phyloP scores from a whole-genome alignment of 768 basidiomycete species.

The Saitozyma sp. region DNA sequence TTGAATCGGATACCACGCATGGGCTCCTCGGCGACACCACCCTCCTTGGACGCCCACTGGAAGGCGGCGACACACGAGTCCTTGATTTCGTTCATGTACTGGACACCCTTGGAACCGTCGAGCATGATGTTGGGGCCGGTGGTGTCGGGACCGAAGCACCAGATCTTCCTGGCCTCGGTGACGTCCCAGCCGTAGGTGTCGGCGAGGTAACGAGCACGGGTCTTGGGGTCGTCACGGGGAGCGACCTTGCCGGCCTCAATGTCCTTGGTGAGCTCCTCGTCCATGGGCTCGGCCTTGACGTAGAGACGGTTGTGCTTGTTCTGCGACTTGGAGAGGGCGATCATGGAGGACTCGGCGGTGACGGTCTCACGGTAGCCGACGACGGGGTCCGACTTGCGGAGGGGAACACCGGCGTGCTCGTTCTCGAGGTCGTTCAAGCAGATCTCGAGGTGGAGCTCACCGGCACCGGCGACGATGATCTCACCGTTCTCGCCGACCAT shows the following conservation, averaged over 20 bases:
- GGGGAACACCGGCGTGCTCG: conserved; percentile 98
- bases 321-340: conserved; percentile 97
- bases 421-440: conserved; percentile 99
- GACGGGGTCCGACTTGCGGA: conserved; percentile 92
- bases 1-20: conserved; percentile 99
- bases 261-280: conserved; percentile 88
- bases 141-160: conserved; percentile 99
- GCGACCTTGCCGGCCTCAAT: conserved; percentile 83
- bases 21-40: conserved; percentile 93
- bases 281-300: conserved; percentile 86
- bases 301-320: conserved; percentile 99
- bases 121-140: conserved; percentile 95
- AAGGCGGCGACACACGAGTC: conserved; percentile 98
- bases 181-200: conserved; percentile 99
- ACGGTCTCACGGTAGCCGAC: conserved; percentile 98
- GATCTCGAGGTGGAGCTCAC: conserved; percentile 98
- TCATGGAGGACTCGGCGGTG: conserved; percentile 89
- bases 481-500: conserved; percentile 90
- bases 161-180: conserved; percentile 98
- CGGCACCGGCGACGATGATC: conserved; percentile 98
- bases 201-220: conserved; percentile 89
- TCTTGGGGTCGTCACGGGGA: conserved; percentile 96
- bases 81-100: conserved; percentile 99
- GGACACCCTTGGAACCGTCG: conserved; percentile 98
- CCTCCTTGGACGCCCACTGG: conserved; percentile 99